Conservation (phyloP, 78 protist genomes). For the Tieghemostelium lacteum region DNA sequence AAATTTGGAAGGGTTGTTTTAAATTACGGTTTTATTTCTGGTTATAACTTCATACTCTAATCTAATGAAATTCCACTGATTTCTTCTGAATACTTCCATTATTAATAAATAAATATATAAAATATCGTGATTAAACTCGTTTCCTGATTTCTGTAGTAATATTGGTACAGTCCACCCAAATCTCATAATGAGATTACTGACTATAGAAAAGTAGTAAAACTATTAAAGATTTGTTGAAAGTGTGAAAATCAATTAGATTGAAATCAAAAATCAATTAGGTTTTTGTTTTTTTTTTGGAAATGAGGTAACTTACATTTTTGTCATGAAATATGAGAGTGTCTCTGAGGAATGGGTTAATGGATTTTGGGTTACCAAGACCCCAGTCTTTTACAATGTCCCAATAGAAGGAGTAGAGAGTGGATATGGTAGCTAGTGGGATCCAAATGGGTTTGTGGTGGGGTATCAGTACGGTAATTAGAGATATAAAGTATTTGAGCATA, state of each 20-base stretch:
- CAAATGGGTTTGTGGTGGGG: slow-evolving; percentile 1
- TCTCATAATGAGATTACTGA: slow-evolving; percentile 32
- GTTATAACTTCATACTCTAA: slow-evolving; percentile 7
- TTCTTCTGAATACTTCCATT: slow-evolving; percentile 15
- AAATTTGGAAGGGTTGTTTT: no score
- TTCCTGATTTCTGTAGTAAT: neutral
- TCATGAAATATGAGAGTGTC: neutral
- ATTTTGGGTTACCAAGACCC: neutral
- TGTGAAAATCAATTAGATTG: neutral
- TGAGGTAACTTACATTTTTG: slow-evolving; percentile 1
- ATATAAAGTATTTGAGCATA: slow-evolving; percentile 23
- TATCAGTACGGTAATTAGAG: slow-evolving; percentile 10
- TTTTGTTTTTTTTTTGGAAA: neutral
- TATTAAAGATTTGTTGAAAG: neutral
- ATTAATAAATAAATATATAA: slow-evolving; percentile 1
- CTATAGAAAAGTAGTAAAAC: slow-evolving; percentile 28
- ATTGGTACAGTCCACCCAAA: slow-evolving; percentile 9
- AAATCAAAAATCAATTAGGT: neutral
- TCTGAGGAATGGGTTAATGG: slow-evolving; percentile 2
- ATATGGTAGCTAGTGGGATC: slow-evolving; percentile 2
- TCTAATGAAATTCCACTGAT: slow-evolving; percentile 33
- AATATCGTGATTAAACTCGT: neutral
- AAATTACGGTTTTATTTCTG: no score
- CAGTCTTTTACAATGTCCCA: slow-evolving; percentile 42
- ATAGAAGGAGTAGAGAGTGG: slow-evolving; percentile 5